A percentile compares a stretch with the other conserved stretches of the same genome.
phyloP scores from a whole-genome alignment of 2,329 filamentous ascomycete species.

The Claviceps maximensis region DNA sequence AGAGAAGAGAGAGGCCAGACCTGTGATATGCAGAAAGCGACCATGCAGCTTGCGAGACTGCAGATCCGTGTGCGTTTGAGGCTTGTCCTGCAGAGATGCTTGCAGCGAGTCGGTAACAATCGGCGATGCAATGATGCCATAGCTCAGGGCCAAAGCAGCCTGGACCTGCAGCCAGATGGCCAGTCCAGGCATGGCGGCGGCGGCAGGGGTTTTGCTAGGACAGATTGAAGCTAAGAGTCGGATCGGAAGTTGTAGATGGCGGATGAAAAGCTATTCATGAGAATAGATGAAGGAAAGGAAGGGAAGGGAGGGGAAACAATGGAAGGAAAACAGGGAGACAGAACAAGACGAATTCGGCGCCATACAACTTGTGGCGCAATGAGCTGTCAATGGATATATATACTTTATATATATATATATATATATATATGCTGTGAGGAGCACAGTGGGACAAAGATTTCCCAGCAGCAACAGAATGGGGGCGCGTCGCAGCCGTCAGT shows the following conservation, averaged over 20 bases:
- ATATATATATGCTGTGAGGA: no score
- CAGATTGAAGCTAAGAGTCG: not conserved
- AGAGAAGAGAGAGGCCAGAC: slow-evolving; percentile 28
- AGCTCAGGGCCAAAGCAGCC: slow-evolving; percentile 13
- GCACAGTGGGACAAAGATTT: not conserved
- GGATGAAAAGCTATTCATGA: not conserved
- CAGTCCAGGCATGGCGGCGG: slow-evolving; percentile 12
- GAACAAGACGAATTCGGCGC: not conserved
- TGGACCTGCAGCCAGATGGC: slow-evolving; percentile 17
- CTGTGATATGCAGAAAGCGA: slow-evolving; percentile 79
- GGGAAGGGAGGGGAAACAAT: no score
- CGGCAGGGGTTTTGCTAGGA: not conserved
- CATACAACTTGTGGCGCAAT: not conserved
- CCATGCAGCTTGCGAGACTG: slow-evolving; percentile 45
- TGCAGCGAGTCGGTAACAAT: slow-evolving; percentile 10
- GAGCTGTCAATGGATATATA: not conserved
- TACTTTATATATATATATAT: no score
- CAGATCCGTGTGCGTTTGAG: slow-evolving; percentile 5
- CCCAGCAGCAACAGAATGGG: not conserved
- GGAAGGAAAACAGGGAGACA: not conserved
- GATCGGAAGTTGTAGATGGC: not conserved
- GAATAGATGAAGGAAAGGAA: no score
- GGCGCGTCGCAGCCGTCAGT: not conserved
- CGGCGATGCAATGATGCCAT: slow-evolving; percentile 12
- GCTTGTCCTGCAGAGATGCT: slow-evolving; percentile 1